Evolutionary conservation across 2,329 filamentous ascomycete species (phyloP).

Genomic region (Epichloe elymi): DNA sequence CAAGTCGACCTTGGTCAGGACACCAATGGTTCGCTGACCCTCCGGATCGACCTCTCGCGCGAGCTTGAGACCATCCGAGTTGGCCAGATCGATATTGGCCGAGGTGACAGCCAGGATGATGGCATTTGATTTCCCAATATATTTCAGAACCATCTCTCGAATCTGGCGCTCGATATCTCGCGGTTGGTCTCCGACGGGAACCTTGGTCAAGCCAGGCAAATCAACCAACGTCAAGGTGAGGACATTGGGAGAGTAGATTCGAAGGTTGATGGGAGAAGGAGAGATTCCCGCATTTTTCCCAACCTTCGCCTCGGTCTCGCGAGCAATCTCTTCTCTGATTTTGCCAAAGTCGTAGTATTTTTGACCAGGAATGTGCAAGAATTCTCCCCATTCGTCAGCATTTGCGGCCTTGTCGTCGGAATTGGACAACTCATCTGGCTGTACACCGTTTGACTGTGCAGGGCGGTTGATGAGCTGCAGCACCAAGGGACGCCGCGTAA

Average conservation of each 20-base stretch:
- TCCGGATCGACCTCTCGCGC: slow-evolving; percentile 95
- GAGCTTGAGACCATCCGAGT: slow-evolving; percentile 93
- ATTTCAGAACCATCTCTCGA: slow-evolving; percentile 94
- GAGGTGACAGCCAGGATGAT: slow-evolving; percentile 95
- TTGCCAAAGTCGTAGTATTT: slow-evolving; percentile 98
- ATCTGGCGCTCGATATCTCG: slow-evolving; percentile 96
- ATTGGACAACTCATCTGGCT: slow-evolving; percentile 48
- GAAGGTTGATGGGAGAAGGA: slow-evolving; percentile 88
- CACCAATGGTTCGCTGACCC: slow-evolving; percentile 94
- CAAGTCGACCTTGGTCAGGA: slow-evolving; percentile 94
- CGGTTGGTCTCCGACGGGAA: slow-evolving; percentile 91
- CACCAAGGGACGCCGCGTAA: slow-evolving; percentile 88
- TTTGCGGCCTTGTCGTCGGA: slow-evolving; percentile 80
- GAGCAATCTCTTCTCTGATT: slow-evolving; percentile 93
- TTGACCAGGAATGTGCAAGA: slow-evolving; percentile 91
- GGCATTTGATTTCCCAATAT: slow-evolving; percentile 95
- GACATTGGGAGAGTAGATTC: slow-evolving; percentile 97
- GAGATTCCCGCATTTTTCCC: slow-evolving; percentile 95
- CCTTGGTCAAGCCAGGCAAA: slow-evolving; percentile 90
- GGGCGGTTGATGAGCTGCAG: slow-evolving; percentile 94
- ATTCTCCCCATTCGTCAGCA: slow-evolving; percentile 94
- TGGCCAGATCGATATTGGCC: slow-evolving; percentile 95
- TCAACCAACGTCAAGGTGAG: slow-evolving; percentile 93
- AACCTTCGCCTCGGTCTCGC: slow-evolving; percentile 93
- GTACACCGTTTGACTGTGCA: slow-evolving; percentile 60